Evolutionary conservation across 2,329 filamentous ascomycete genomes (phyloP).

Genomic region (Botryotinia globosa): DNA sequence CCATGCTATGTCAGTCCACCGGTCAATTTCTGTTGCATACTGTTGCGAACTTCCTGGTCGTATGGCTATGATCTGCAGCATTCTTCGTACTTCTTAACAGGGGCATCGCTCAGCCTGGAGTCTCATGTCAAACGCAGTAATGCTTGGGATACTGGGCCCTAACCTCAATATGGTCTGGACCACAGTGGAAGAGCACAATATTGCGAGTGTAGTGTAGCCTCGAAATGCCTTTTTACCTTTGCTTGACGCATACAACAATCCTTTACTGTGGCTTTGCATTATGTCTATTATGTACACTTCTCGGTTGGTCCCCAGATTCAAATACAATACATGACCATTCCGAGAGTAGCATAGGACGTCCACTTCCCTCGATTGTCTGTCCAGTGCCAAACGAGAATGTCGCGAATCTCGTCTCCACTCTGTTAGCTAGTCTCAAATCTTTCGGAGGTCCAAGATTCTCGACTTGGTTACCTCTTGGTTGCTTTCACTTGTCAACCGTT

Average conservation of each 20-base stretch:
- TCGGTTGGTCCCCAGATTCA: conserved; percentile 12
- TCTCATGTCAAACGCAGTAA: conserved; percentile 18
- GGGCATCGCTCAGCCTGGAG: not conserved
- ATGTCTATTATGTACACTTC: not conserved
- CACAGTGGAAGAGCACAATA: not conserved
- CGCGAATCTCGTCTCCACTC: conserved; percentile 21
- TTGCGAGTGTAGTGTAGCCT: conserved; percentile 3
- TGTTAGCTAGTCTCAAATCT: conserved; percentile 14
- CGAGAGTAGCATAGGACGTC: conserved; percentile 10
- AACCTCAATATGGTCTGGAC: conserved; percentile 4
- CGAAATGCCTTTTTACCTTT: not conserved
- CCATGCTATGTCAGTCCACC: conserved; percentile 4
- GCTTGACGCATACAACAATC: conserved; percentile 4
- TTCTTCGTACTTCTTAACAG: not conserved
- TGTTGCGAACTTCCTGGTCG: not conserved
- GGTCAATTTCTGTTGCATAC: not conserved
- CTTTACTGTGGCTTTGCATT: conserved; percentile 1
- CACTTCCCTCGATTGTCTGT: not conserved
- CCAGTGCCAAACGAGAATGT: conserved; percentile 16
- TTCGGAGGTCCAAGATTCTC: conserved; percentile 23
- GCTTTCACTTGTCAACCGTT: conserved; percentile 22
- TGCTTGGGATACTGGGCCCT: conserved; percentile 10
- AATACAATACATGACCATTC: conserved; percentile 8
- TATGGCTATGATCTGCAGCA: conserved; percentile 1
- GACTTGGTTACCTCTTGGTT: conserved; percentile 28